These are phyloP conservation scores for Quercus dentata DNA, from an alignment of 306 rosid species.

Conservation along the genomic window DNA sequence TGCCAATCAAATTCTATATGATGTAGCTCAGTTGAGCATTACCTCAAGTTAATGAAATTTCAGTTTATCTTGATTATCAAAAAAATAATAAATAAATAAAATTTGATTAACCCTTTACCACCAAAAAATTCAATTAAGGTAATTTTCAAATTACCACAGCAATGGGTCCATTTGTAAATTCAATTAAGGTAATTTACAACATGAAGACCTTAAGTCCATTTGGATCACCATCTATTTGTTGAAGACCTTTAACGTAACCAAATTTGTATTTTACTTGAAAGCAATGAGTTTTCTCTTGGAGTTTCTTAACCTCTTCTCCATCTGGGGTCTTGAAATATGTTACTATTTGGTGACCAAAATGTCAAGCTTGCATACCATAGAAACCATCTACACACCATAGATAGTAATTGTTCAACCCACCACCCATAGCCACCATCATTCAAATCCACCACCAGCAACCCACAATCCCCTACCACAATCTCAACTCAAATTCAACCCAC, in stretches of 20 bases:
- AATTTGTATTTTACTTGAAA: conserved; percentile 70
- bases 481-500: too few species aligned
- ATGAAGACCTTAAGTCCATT: conserved; percentile 93
- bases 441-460: too few species aligned
- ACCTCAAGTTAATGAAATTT: too few species aligned
- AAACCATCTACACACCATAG: conserved; percentile 62
- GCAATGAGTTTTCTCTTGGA: conserved; percentile 87
- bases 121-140: too few species aligned
- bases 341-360: conserved; percentile 91
- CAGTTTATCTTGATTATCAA: too few species aligned
- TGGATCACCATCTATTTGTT: conserved; percentile 54
- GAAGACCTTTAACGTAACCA: conserved; percentile 75
- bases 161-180: not conserved
- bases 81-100: too few species aligned
- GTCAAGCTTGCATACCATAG: conserved; percentile 88
- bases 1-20: too few species aligned
- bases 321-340: conserved; percentile 91
- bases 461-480: too few species aligned
- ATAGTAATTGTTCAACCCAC: not conserved
- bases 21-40: too few species aligned
- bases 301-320: conserved; percentile 98
- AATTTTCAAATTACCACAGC: too few species aligned
- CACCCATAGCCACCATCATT: too few species aligned
- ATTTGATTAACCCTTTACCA: too few species aligned
- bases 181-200: conserved; percentile 44